A percentile compares a stretch with the other conserved stretches of the same genome.
Conservation (phyloP, 2,329 filamentous ascomycete species). For the Coniella lustricola region DNA sequence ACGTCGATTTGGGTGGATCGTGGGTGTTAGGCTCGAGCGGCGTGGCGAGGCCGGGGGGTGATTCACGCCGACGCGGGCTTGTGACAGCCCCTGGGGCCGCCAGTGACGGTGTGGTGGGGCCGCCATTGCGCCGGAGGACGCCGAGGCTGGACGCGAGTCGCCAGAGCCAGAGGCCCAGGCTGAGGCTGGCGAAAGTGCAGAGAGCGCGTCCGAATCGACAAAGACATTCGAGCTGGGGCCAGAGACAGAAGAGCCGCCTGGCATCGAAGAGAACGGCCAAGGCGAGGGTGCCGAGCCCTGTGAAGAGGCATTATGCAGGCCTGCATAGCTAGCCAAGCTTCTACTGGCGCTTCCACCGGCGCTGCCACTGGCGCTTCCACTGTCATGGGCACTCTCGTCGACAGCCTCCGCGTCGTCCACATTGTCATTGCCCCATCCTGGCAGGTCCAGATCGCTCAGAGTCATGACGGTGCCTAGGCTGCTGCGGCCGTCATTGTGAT, state of each 20-base stretch:
- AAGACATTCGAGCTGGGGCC: background rate
- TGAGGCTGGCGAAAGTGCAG: background rate
- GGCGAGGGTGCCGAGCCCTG: background rate
- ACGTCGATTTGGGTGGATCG: slow-evolving; percentile 10
- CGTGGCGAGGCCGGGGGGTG: slow-evolving; percentile 3
- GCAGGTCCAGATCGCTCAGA: no score
- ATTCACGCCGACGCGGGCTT: slow-evolving; percentile 2
- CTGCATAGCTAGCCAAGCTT: no score
- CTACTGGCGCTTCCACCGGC: background rate
- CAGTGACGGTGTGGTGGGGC: slow-evolving; percentile 1
- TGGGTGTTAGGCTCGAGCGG: slow-evolving; percentile 11
- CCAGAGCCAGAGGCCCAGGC: background rate
- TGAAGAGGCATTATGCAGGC: no score
- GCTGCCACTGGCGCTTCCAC: no score
- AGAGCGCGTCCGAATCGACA: slow-evolving; percentile 2
- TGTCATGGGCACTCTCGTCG: no score
- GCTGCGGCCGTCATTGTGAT: no score
- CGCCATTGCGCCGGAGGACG: background rate
- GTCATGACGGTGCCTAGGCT: no score
- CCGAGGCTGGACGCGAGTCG: slow-evolving; percentile 3
- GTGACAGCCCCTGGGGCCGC: slow-evolving; percentile 3
- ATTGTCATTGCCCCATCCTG: no score
- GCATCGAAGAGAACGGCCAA: background rate
- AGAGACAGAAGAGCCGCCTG: background rate
- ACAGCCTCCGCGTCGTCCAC: no score